These are phyloP conservation scores for Metschnikowia cerradonensis DNA, from an alignment of 805 yeast genomes.

Conservation along the genomic window DNA sequence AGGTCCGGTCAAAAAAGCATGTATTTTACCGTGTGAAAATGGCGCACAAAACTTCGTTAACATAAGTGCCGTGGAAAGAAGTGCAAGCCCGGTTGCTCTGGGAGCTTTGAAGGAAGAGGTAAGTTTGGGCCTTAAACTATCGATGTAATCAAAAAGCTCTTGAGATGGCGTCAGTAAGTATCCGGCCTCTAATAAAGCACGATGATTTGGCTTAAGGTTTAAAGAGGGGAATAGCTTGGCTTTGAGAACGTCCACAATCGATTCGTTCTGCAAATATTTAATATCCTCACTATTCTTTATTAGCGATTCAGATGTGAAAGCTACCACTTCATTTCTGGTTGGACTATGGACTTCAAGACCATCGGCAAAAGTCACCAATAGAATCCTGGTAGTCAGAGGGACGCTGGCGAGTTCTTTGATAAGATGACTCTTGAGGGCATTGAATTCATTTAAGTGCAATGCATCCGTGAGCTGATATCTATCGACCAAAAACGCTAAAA, in stretches of 20 bases:
- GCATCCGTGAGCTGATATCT: slow-evolving; percentile 27
- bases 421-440: slow-evolving; percentile 13
- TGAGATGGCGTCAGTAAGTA: slow-evolving; percentile 8
- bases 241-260: slow-evolving; percentile 7
- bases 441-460: slow-evolving; percentile 9
- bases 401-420: slow-evolving; percentile 14
- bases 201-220: not conserved
- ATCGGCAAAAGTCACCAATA: slow-evolving; percentile 29
- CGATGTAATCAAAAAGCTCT: slow-evolving; percentile 11
- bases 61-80: slow-evolving; percentile 22
- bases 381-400: slow-evolving; percentile 16
- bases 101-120: slow-evolving; percentile 28
- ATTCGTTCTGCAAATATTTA: not conserved
- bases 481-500: slow-evolving; percentile 28
- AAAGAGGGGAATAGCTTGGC: slow-evolving; percentile 6
- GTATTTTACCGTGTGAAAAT: slow-evolving; percentile 25
- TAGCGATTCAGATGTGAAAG: slow-evolving; percentile 1
- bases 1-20: slow-evolving; percentile 37
- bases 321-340: not conserved
- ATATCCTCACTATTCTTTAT: not conserved
- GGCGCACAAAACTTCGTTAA: slow-evolving; percentile 19
- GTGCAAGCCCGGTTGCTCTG: slow-evolving; percentile 35
- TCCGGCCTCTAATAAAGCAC: not conserved
- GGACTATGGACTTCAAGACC: slow-evolving; percentile 22
- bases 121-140: slow-evolving; percentile 20